Evolutionary conservation across 495 filamentous ascomycete genomes (phyloP).

Genomic region (Xylaria venustula): DNA sequence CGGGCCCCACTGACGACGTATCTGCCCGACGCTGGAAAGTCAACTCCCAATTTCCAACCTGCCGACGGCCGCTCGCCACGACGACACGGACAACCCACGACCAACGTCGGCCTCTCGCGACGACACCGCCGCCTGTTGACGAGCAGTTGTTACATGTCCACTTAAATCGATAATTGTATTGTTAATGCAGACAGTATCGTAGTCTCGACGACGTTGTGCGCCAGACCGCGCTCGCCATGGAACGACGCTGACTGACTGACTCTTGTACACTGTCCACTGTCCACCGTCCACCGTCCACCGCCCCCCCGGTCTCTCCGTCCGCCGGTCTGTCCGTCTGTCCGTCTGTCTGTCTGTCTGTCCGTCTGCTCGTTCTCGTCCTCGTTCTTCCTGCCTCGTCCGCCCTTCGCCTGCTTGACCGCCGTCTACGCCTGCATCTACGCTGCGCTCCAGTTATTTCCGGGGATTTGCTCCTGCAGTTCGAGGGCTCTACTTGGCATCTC

Average conservation of each 20-base stretch:
- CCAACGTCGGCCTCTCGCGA: not conserved
- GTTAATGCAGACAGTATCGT: conserved; percentile 15
- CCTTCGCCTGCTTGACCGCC: not conserved
- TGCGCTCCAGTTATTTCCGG: not conserved
- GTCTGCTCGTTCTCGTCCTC: not conserved
- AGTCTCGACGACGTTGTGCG: conserved; percentile 3
- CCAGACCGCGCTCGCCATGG: conserved; percentile 11
- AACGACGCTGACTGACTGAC: conserved; percentile 16
- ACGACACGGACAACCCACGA: conserved; percentile 8
- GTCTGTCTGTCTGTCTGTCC: not conserved
- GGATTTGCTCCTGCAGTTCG: not conserved
- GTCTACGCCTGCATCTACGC: not conserved
- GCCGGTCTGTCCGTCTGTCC: not conserved
- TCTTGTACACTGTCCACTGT: conserved; percentile 6
- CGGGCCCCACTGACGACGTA: conserved; percentile 16
- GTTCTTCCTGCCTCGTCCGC: not conserved
- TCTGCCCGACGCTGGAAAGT: conserved; percentile 14
- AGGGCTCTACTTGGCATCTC: not conserved
- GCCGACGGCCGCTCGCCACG: conserved; percentile 8
- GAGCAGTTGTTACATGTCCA: not conserved
- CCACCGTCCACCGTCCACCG: too few relatives aligned
- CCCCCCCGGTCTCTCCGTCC: not conserved
- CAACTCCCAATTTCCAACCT: conserved; percentile 15
- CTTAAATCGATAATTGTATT: conserved; percentile 13
- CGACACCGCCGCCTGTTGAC: not conserved